phyloP scores from a whole-genome alignment of 805 yeast genomes.

The Metschnikowia cerradonensis region DNA sequence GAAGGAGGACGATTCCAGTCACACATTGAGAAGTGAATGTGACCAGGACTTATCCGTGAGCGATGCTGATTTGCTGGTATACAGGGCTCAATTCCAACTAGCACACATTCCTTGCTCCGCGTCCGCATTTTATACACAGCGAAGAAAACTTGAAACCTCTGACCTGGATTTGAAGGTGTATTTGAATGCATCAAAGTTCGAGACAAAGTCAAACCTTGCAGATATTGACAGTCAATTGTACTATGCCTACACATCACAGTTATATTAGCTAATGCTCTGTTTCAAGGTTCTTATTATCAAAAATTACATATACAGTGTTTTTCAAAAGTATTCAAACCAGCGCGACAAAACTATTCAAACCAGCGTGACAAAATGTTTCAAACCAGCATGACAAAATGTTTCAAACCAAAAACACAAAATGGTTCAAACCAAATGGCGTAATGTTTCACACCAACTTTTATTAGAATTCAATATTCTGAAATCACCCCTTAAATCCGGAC shows the following conservation, averaged over 20 bases:
- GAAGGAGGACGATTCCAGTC: not conserved
- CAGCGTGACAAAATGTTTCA: too few species aligned
- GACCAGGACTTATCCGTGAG: conserved; percentile 1
- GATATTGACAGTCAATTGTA: not conserved
- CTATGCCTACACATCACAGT: not conserved
- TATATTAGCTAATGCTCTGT: not conserved
- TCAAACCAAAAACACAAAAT: too few species aligned
- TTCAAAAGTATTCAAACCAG: too few species aligned
- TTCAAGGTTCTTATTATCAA: not conserved
- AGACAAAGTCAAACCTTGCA: not conserved
- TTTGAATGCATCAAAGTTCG: not conserved
- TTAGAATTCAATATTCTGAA: too few species aligned
- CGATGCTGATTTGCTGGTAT: conserved; percentile 8
- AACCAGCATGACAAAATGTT: too few species aligned
- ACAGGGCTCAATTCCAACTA: conserved; percentile 8
- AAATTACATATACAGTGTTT: too few species aligned
- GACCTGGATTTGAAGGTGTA: not conserved
- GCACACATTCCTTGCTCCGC: conserved; percentile 9
- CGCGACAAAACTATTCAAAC: too few species aligned
- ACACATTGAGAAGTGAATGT: not conserved
- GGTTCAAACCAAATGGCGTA: too few species aligned
- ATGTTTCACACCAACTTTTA: too few species aligned
- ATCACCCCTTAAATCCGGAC: too few species aligned
- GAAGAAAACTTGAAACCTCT: conserved; percentile 1
- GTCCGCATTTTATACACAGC: not conserved